Conservation (phyloP, 1,139 yeast species). For the Pichia sp. region DNA sequence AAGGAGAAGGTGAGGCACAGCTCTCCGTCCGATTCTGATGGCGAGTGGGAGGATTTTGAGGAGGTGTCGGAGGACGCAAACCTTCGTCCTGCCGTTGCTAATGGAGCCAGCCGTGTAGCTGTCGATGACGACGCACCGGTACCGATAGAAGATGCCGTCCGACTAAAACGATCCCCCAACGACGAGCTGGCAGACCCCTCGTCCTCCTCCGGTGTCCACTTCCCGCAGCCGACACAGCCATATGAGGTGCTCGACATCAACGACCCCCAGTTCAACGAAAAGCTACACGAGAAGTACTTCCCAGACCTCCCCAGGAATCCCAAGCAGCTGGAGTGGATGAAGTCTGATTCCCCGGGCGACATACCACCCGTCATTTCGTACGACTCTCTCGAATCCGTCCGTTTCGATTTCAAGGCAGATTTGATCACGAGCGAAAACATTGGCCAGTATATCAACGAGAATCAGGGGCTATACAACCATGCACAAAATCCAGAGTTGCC, state of each 20-base stretch:
- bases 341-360: constrained; percentile 40
- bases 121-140: constrained; percentile 45
- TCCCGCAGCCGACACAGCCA: constrained; percentile 46
- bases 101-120: not conserved
- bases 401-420: constrained; percentile 87
- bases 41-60: constrained; percentile 33
- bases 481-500: constrained; percentile 84
- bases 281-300: constrained; percentile 78
- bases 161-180: not conserved
- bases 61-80: constrained; percentile 29
- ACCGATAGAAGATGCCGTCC: constrained; percentile 11
- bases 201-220: constrained; percentile 45
- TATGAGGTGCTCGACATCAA: constrained; percentile 47
- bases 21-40: constrained; percentile 17
- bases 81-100: not conserved
- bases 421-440: constrained; percentile 49
- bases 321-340: constrained; percentile 88
- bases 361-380: constrained; percentile 40
- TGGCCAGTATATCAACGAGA: constrained; percentile 36
- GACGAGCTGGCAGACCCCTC: not conserved
- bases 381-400: constrained; percentile 61
- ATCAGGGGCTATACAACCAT: constrained; percentile 85
- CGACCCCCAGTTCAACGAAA: constrained; percentile 74
- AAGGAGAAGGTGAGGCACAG: constrained; percentile 23
- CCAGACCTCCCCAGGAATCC: constrained; percentile 87